These are phyloP conservation scores for Purpureocillium takamizusanense DNA, from an alignment of 2,329 filamentous ascomycete genomes.

Conservation along the genomic window DNA sequence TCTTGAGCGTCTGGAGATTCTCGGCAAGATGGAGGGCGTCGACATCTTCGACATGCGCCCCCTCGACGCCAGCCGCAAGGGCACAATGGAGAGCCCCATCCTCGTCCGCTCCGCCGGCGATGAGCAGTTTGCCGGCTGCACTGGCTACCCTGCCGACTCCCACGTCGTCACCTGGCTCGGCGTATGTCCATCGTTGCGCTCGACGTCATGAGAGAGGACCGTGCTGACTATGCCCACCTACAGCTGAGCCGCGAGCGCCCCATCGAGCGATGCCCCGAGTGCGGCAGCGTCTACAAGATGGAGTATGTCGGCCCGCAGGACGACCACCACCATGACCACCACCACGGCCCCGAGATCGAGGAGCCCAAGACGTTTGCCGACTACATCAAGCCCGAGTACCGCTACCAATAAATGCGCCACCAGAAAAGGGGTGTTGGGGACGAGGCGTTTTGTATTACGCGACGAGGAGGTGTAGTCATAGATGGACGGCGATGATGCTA, in stretches of 20 bases:
- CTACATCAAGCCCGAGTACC: conserved; percentile 91
- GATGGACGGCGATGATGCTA: conserved; percentile 10
- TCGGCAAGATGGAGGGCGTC: conserved; percentile 98
- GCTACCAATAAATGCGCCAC: conserved; percentile 45
- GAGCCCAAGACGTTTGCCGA: conserved; percentile 97
- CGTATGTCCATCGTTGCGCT: conserved; percentile 42
- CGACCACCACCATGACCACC: conserved; percentile 54
- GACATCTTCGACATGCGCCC: conserved; percentile 98
- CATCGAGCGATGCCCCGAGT: conserved; percentile 91
- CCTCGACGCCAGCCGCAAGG: conserved; percentile 80
- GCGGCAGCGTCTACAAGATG: conserved; percentile 96
- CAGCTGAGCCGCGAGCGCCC: conserved; percentile 84
- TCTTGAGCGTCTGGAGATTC: conserved; percentile 95
- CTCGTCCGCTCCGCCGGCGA: conserved; percentile 84
- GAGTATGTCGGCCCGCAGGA: conserved; percentile 84
- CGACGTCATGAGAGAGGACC: neutral
- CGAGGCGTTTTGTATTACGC: conserved; percentile 12
- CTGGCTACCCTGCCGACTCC: conserved; percentile 84
- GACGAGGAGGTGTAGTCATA: conserved; percentile 14
- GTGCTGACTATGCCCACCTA: conserved; percentile 1
- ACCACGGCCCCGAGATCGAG: conserved; percentile 54
- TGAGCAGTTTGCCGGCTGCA: conserved; percentile 96
- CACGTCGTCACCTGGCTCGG: conserved; percentile 88
- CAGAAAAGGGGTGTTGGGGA: conserved; percentile 4
- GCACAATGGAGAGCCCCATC: conserved; percentile 89